These are phyloP conservation scores for Canna indica DNA, from an alignment of 176 grass and related monocot species.

Conservation along the genomic window DNA sequence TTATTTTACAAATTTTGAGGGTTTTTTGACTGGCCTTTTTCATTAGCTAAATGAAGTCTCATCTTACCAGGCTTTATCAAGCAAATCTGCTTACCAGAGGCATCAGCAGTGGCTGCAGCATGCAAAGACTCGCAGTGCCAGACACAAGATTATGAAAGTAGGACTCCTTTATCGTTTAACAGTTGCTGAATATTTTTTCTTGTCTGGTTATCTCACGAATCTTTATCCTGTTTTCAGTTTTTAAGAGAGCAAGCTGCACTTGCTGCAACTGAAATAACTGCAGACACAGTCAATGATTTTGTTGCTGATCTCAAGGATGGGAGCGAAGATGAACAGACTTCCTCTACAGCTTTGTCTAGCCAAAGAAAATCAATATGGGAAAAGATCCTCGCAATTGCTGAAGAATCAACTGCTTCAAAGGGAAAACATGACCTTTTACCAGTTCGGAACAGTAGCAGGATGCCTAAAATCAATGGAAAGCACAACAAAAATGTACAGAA, in stretches of 20 bases:
- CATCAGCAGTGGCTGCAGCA: conserved; percentile 84
- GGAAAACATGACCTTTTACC: conserved; percentile 45
- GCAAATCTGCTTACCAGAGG: conserved; percentile 77
- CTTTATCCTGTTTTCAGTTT: conserved; percentile 48
- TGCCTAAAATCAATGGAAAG: conserved; percentile 60
- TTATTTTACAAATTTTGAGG: not conserved
- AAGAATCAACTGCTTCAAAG: conserved; percentile 30
- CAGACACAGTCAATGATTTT: conserved; percentile 61
- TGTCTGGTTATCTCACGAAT: not conserved
- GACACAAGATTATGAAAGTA: conserved; percentile 98
- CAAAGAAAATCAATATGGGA: conserved; percentile 59
- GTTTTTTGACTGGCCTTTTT: not conserved
- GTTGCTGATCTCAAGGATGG: conserved; percentile 83
- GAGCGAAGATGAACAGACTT: conserved; percentile 35
- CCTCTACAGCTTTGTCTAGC: conserved; percentile 24
- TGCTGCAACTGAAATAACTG: conserved; percentile 81
- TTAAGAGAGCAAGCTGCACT: conserved; percentile 74
- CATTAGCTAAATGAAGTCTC: not conserved
- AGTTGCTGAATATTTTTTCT: not conserved
- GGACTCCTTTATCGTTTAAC: not conserved
- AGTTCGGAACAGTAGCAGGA: conserved; percentile 32
- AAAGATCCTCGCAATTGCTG: conserved; percentile 38
- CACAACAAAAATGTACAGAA: conserved; percentile 44
- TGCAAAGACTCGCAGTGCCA: conserved; percentile 88
- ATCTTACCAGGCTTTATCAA: conserved; percentile 54